Percentiles rank a stretch among this genome's conserved stretches.
Evolutionary conservation across 2,329 filamentous ascomycete species (phyloP).

Genomic region (Nigrospora sphaerica): DNA sequence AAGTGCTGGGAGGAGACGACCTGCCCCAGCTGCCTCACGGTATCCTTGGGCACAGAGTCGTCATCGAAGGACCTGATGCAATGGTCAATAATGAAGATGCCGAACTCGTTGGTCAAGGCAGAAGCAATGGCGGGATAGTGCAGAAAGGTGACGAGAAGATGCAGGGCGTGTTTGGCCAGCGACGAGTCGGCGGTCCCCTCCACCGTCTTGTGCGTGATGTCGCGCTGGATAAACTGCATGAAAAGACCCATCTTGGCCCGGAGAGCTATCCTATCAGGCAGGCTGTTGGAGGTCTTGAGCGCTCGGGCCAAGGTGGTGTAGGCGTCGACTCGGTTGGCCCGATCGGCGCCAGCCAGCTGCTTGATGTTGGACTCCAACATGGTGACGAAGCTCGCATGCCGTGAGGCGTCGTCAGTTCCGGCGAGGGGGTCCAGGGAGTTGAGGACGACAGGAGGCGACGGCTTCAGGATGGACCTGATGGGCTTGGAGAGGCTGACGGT

Average conservation of each 20-base stretch:
- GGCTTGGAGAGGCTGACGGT: slow-evolving; percentile 34
- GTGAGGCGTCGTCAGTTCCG: slow-evolving; percentile 29
- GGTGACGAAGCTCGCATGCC: slow-evolving; percentile 54
- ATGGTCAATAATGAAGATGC: slow-evolving; percentile 72
- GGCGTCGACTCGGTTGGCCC: slow-evolving; percentile 71
- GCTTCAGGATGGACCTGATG: slow-evolving; percentile 72
- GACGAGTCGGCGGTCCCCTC: slow-evolving; percentile 56
- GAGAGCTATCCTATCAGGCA: slow-evolving; percentile 68
- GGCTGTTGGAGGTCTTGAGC: slow-evolving; percentile 73
- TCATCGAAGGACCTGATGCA: slow-evolving; percentile 69
- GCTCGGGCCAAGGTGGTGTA: slow-evolving; percentile 74
- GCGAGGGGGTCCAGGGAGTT: slow-evolving; percentile 36
- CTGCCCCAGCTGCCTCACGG: slow-evolving; percentile 73
- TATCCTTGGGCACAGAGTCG: slow-evolving; percentile 61
- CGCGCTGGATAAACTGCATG: slow-evolving; percentile 75
- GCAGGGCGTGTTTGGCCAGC: slow-evolving; percentile 70
- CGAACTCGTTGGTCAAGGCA: slow-evolving; percentile 71
- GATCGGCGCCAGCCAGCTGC: slow-evolving; percentile 69
- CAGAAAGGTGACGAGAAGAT: slow-evolving; percentile 69
- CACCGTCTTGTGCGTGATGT: slow-evolving; percentile 58
- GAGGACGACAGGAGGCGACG: slow-evolving; percentile 36
- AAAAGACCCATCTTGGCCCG: slow-evolving; percentile 70
- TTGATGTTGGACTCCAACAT: slow-evolving; percentile 83
- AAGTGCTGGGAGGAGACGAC: slow-evolving; percentile 78
- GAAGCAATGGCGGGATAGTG: slow-evolving; percentile 65